Base-by-base conservation (phyloP, 495 filamentous ascomycete species). In the Podospora pseudoanserina region DNA sequence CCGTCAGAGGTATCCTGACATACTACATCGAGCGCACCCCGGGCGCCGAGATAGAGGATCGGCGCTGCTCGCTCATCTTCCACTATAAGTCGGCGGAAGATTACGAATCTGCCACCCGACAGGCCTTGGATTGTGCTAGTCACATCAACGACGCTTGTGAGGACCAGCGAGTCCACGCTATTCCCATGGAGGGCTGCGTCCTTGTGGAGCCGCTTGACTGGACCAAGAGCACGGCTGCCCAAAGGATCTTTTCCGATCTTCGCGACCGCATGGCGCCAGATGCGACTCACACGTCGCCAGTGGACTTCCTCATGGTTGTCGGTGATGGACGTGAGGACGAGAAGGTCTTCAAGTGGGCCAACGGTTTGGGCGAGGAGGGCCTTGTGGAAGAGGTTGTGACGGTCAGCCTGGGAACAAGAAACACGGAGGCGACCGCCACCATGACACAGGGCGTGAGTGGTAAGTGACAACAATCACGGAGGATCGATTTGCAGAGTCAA, bases 121-220 rank as follows among this genome's bases (percentile, higher is more conserved):
- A 93, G 73, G 93, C 92, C 3, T 89, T 87, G 18, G 94, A 97
- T 74, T 92, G 91, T 75, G 92, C 92, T 3, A 92, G 90, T 62
- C 92, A 97, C 72, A 94, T 97, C 82, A 97, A 97, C 72, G 93
- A 96, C 77, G 90, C 92, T 0, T 96, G 91, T 73, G 86, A 91
- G 72, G 88, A 84, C 64, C 91, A 94, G 76, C 86, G 87, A 15
- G 90, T 97, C 18, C 91, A 92, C 72, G 94, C 94, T 6, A 85
- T 96, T 60, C 90, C 92, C n/a, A 79, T 91, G 56, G 88, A 92
- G 39, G 88, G 84, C 39, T 89, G 89, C 23, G 86, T 97, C 27
- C 79, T 92, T 11, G 91, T 97, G 27, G 93, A 97, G 78, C 88
- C 90, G 44, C 83, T 86, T 11, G 86, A 90, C 70, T 94, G 88